These are phyloP conservation scores for Epichloe gansuensis DNA, from an alignment of 2,329 filamentous ascomycete species.

Conservation along the genomic window DNA sequence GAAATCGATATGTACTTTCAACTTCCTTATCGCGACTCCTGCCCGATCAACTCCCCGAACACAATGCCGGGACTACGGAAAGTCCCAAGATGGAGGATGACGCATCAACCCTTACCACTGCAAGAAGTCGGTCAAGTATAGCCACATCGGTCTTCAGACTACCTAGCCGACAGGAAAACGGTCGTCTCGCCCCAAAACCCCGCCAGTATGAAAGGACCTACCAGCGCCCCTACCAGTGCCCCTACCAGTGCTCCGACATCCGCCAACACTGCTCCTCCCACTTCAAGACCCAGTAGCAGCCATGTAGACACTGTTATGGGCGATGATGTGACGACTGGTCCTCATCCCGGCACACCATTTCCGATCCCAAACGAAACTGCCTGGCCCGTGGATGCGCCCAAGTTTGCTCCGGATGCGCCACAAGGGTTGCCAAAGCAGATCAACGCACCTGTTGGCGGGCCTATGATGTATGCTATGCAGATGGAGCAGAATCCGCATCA, in stretches of 20 bases:
- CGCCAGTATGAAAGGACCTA: constrained; percentile 11
- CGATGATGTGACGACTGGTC: constrained; percentile 22
- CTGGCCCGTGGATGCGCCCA: constrained; percentile 27
- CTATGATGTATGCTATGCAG: constrained; percentile 19
- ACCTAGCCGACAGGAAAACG: constrained; percentile 23
- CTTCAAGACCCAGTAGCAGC: not conserved
- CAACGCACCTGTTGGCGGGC: constrained; percentile 19
- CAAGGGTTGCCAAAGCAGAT: constrained; percentile 18
- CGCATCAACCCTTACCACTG: constrained; percentile 15
- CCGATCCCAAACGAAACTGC: constrained; percentile 26
- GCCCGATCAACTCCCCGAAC: constrained; percentile 22
- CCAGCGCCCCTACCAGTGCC: not conserved
- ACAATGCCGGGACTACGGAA: constrained; percentile 10
- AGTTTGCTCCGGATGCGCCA: constrained; percentile 24
- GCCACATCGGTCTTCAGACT: constrained; percentile 20
- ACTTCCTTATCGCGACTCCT: constrained; percentile 24
- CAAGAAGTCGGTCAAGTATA: constrained; percentile 18
- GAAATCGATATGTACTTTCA: constrained; percentile 28
- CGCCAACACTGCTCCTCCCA: not conserved
- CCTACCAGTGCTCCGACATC: not conserved
- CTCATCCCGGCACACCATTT: constrained; percentile 29
- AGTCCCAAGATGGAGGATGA: constrained; percentile 18
- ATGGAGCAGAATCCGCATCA: constrained; percentile 20
- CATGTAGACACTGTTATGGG: constrained; percentile 19
- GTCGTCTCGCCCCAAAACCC: constrained; percentile 25